These are phyloP conservation scores for Puccinia polysora DNA, from an alignment of 1,284 basidiomycete species.

Conservation along the genomic window DNA sequence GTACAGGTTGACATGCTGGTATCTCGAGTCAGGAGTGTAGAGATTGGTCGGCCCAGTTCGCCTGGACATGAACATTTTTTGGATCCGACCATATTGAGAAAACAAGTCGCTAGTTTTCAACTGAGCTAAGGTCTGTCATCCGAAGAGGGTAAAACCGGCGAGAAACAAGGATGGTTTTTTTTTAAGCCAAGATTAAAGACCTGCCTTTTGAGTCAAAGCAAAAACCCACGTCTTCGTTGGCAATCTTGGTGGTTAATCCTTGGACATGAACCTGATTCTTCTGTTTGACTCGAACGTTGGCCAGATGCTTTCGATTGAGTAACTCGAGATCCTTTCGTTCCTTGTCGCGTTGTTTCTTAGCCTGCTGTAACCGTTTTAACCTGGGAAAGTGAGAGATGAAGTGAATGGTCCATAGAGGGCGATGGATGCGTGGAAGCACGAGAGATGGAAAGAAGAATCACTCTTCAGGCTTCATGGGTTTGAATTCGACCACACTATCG, in stretches of 20 bases:
- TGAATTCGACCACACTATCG: slow-evolving; percentile 89
- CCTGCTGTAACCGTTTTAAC: slow-evolving; percentile 88
- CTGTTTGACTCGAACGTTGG: slow-evolving; percentile 92
- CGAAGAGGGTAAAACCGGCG: background rate
- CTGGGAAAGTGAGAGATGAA: slow-evolving; percentile 56
- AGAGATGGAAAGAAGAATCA: slow-evolving; percentile 56
- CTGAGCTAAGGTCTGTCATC: slow-evolving; percentile 77
- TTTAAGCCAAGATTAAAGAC: background rate
- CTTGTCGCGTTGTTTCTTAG: slow-evolving; percentile 91
- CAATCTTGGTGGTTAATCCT: slow-evolving; percentile 82
- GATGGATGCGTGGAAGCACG: slow-evolving; percentile 13
- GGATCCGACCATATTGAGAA: slow-evolving; percentile 97
- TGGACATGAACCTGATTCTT: slow-evolving; percentile 95
- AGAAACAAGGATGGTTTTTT: background rate
- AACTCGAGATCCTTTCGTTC: slow-evolving; percentile 92
- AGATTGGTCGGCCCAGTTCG: slow-evolving; percentile 67
- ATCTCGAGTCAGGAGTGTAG: slow-evolving; percentile 56
- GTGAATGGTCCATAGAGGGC: slow-evolving; percentile 21
- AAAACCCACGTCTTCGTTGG: slow-evolving; percentile 83
- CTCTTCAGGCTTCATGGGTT: slow-evolving; percentile 93
- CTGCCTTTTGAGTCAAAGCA: background rate
- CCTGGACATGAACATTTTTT: slow-evolving; percentile 89
- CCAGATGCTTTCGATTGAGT: slow-evolving; percentile 77
- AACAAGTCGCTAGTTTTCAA: slow-evolving; percentile 95
- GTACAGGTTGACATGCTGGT: slow-evolving; percentile 81